Evolutionary conservation across 2,329 filamentous ascomycete genomes (phyloP), one percentile per base, ranked within the genome.

Genomic region (Rugonectria rugulosa): DNA sequence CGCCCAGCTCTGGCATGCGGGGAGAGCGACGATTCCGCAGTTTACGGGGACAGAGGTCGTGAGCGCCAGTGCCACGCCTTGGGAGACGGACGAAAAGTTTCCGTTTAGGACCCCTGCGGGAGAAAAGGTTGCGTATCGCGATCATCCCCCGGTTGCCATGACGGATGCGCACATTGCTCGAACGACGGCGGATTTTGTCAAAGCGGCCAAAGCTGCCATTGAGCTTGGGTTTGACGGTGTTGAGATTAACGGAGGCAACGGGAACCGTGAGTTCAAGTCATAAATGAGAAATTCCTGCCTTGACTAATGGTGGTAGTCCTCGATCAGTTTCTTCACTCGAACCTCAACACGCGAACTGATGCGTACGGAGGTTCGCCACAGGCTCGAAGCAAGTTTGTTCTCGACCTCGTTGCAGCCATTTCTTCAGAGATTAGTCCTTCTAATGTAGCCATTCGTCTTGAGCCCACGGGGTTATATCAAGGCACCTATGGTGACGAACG

Each of bases 201-300:
- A 20, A 23, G 44, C 44, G 31, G 44, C 44, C 6, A 21, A 47
- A 11, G 21, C 32, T 4, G 44, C 44, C 7, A 37, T 47, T n/a
- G 31, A 37, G 11, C 8, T 34, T 2, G 44, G 44, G 2, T 47
- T 47, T 12, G 21, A 47, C n/a, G 44, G 44, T 7, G 20, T 47
- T 8, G 44, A 47, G 32, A 47, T 47, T 6, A 47, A 47, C 14
- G 44, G 44, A 19, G 44, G 44, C 8, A 47, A 47, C n/a, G 44
- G 44, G n/a, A 47, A 47, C n/a, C 44, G 44, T 47, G 23, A 37
- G 44, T 27, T 29, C 36, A n/a, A n/a, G n/a, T n/a, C n/a, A n/a
- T n/a, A n/a, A n/a, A n/a, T n/a, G n/a, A n/a, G n/a, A n/a, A n/a
- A 20, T 20, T 19, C 15, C 9, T 6, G 17, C 11, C 5, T 29